A percentile compares a stretch with the other conserved stretches of the same genome.
Evolutionary conservation across 1,284 basidiomycete species (phyloP).

Genomic region (Ceratorhiza oryzae-sativae): DNA sequence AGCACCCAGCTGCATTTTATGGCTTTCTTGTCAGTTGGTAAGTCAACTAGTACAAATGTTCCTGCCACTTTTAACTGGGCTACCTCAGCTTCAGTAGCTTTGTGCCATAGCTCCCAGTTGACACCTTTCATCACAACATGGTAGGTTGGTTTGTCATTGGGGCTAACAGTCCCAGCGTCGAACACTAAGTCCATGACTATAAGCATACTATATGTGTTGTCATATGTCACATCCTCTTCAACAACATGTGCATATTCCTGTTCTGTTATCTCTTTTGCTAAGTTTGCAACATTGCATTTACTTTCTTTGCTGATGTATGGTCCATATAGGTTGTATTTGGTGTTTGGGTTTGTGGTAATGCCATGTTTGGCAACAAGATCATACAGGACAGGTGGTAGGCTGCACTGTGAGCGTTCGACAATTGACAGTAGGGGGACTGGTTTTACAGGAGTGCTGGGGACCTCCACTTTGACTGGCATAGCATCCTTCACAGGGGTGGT

Average conservation of each 20-base stretch:
- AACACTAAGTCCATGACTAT: conserved; percentile 1
- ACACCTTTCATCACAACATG: neutral
- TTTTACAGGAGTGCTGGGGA: neutral
- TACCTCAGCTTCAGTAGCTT: neutral
- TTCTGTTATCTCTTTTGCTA: too few relatives aligned
- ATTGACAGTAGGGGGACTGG: too few relatives aligned
- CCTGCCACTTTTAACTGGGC: neutral
- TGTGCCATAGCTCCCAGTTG: conserved; percentile 5
- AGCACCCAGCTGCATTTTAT: too few relatives aligned
- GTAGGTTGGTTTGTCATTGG: neutral
- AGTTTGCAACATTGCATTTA: too few relatives aligned
- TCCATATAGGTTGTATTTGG: neutral
- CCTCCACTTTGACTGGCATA: neutral
- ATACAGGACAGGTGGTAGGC: too few relatives aligned
- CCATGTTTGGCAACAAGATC: neutral
- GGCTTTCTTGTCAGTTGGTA: too few relatives aligned
- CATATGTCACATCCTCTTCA: too few relatives aligned
- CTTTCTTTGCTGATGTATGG: too few relatives aligned
- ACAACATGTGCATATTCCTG: too few relatives aligned
- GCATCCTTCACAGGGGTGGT: too few relatives aligned
- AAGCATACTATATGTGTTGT: conserved; percentile 3
- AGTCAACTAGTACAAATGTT: too few relatives aligned
- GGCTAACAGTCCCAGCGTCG: neutral
- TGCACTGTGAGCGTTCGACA: neutral
- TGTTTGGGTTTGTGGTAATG: neutral